phyloP scores from a whole-genome alignment of 768 basidiomycete genomes.

The Pleurotus pulmonarius region DNA sequence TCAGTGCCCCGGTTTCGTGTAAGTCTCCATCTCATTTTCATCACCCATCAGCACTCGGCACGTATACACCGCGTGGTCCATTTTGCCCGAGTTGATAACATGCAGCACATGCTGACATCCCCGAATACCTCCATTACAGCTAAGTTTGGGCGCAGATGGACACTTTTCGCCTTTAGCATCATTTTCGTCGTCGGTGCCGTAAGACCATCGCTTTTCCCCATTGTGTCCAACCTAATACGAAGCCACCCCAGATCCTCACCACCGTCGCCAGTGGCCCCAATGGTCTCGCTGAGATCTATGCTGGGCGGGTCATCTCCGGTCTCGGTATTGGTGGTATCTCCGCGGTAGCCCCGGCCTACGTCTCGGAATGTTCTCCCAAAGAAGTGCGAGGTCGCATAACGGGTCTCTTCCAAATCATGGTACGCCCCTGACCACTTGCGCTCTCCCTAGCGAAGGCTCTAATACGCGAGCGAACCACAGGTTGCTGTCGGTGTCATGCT shows the following conservation, averaged over 20 bases:
- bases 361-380: constrained; percentile 67
- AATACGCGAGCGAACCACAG: background rate
- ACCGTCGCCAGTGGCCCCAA: constrained; percentile 42
- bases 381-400: constrained; percentile 64
- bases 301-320: constrained; percentile 58
- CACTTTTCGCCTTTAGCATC: constrained; percentile 55
- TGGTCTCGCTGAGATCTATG: constrained; percentile 53
- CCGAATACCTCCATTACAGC: constrained; percentile 30
- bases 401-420: constrained; percentile 66
- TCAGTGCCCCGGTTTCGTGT: constrained; percentile 70
- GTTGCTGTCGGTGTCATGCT: constrained; percentile 58
- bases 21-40: constrained; percentile 12
- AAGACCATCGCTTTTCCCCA: constrained; percentile 13
- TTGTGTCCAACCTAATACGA: background rate
- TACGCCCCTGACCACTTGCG: constrained; percentile 6
- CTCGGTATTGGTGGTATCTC: constrained; percentile 62
- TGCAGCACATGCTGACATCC: background rate
- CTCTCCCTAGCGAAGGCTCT: background rate
- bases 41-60: background rate
- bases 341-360: constrained; percentile 62
- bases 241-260: constrained; percentile 48
- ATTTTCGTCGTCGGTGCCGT: constrained; percentile 76
- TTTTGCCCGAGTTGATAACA: too few species aligned
- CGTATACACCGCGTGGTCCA: background rate
- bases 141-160: constrained; percentile 60